Base-by-base conservation (phyloP, 768 basidiomycete species). In the Boletus edulis region DNA sequence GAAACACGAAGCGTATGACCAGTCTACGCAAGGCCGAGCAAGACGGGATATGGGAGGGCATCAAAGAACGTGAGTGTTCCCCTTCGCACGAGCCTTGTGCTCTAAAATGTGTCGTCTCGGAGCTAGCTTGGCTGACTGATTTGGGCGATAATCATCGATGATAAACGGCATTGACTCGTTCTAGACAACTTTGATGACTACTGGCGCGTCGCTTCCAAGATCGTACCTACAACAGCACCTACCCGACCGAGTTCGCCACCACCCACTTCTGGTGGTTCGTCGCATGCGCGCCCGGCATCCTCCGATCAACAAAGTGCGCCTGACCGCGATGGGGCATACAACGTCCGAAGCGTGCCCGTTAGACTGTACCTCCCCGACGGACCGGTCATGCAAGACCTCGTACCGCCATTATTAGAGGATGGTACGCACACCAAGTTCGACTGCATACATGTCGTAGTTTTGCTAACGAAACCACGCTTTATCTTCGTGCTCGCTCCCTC, bases 11-110 rank as follows among this genome's bases (percentile, higher is more conserved):
- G 67, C 83, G 94, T 35, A 92, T 98, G 76, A 98, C 94, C 2
- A 84, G 90, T 17, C 78, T 99, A 34, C 75, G 94, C 51, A 92
- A 94, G 70, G 84, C 81, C 24, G 96, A 98, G 66, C 91, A 98
- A 67, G 97, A 99, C 68, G 93, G 87, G 1, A 83, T 98, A 52
- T 99, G 97, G 97, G 94, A 97, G 63, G 94, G 94, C 9, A 89
- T 99, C 59, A 87, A 88, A 74, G 89, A 93, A 64, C 92, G 96
- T 98, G 67, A 74, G 94, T 75, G 13, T 43, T 54, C n/a, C 41
- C 46, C 20, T 17, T 56, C 49, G 32, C 52, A 37, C 31, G 60
- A 54, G 65, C 57, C 57, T 55, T 51, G 59, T 45, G 65, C 65
- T 67, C 60, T 51, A 51, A 58, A 49, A 40, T 46, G 46, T 38